Percentiles rank a stretch among this genome's conserved stretches.
phyloP scores from a whole-genome alignment of 805 yeast genomes.

The Monosporozyma aerobia region DNA sequence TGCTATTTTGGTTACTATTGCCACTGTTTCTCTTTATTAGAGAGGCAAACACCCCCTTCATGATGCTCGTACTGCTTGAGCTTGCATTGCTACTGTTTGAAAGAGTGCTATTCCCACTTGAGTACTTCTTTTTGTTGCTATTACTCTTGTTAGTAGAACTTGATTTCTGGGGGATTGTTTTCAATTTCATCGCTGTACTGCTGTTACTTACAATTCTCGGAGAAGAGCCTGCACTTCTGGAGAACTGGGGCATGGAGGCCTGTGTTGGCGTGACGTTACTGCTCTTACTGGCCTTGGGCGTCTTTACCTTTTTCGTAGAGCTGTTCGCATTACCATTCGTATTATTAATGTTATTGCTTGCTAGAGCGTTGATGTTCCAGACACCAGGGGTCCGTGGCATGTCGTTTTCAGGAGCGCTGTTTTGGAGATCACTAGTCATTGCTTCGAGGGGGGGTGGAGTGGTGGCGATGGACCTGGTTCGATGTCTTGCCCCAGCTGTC shows the following conservation, averaged over 20 bases:
- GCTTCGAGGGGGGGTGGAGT: constrained; percentile 25
- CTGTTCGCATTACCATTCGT: not conserved
- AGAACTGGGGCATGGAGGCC: not conserved
- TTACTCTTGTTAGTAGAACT: not conserved
- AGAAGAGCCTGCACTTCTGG: not conserved
- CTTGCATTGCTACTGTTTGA: constrained; percentile 1
- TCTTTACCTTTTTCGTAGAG: not conserved
- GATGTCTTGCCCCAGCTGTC: constrained; percentile 3
- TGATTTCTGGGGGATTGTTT: not conserved
- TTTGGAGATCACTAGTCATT: constrained; percentile 36
- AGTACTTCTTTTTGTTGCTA: constrained; percentile 1
- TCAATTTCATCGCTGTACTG: not conserved
- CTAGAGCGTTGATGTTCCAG: not conserved
- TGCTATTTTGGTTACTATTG: constrained; percentile 25
- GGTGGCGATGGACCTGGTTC: not conserved
- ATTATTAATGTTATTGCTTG: not conserved
- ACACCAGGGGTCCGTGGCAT: not conserved
- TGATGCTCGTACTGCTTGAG: constrained; percentile 32
- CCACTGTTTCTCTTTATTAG: constrained; percentile 31
- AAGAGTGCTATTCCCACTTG: not conserved
- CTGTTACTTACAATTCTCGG: not conserved
- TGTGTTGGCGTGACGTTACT: not conserved
- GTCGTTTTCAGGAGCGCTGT: constrained; percentile 22
- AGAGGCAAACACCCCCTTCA: constrained; percentile 50
- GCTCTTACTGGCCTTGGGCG: not conserved